Evolutionary conservation across 805 yeast species (phyloP).

Genomic region (Kluyveromyces nonfermentans): DNA sequence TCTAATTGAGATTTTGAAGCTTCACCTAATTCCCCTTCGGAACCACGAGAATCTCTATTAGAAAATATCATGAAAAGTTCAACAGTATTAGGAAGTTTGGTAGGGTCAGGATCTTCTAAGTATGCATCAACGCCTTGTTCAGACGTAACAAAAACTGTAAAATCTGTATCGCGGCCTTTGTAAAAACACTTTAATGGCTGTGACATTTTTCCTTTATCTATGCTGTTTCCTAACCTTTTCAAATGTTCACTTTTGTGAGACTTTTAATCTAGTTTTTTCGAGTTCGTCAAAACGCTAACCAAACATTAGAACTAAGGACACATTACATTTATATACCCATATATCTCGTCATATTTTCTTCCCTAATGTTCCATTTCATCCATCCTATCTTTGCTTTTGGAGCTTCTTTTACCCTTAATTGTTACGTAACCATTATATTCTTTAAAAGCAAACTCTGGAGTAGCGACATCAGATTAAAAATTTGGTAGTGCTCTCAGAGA

Average conservation of each 20-base stretch:
- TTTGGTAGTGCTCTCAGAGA: too few species aligned
- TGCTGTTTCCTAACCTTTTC: too few species aligned
- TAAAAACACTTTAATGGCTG: constrained; percentile 44
- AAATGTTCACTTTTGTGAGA: too few species aligned
- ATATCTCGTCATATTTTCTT: not conserved
- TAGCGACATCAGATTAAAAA: too few species aligned
- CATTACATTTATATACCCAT: too few species aligned
- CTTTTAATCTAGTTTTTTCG: too few species aligned
- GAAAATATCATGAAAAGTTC: constrained; percentile 58
- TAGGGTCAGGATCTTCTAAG: constrained; percentile 38
- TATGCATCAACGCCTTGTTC: constrained; percentile 39
- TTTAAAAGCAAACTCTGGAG: not conserved
- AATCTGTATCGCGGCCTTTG: constrained; percentile 57
- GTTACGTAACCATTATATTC: not conserved
- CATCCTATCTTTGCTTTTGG: not conserved
- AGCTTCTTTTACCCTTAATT: not conserved
- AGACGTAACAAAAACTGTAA: constrained; percentile 55
- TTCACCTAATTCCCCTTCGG: constrained; percentile 60
- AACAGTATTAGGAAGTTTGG: constrained; percentile 45
- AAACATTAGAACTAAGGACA: too few species aligned
- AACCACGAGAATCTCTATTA: constrained; percentile 51
- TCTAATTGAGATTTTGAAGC: constrained; percentile 59
- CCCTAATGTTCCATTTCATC: not conserved
- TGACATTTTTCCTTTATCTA: constrained; percentile 23
- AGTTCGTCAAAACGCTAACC: too few species aligned